These are phyloP conservation scores for Suillus hirtellus DNA, from an alignment of 768 basidiomycete genomes.

Conservation along the genomic window DNA sequence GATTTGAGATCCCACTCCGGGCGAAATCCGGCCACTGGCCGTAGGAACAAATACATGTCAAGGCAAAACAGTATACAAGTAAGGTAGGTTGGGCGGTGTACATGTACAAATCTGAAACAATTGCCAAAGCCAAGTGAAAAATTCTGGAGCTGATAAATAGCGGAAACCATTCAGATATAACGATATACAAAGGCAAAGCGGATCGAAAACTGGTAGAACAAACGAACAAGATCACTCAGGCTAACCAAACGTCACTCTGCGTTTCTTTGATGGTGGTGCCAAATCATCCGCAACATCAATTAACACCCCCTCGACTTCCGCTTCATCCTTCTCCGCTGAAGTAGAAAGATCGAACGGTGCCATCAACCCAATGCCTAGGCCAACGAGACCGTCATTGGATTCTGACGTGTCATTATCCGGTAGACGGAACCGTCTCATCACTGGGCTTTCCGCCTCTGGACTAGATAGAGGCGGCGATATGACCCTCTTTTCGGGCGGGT, in stretches of 20 bases:
- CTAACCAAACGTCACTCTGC: slow-evolving; percentile 38
- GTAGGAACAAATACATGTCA: slow-evolving; percentile 25
- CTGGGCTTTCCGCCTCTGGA: slow-evolving; percentile 51
- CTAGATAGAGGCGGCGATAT: slow-evolving; percentile 24
- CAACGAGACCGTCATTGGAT: slow-evolving; percentile 35
- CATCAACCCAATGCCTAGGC: slow-evolving; percentile 45
- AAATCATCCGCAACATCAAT: slow-evolving; percentile 24
- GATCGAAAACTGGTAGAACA: slow-evolving; percentile 3
- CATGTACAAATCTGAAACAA: slow-evolving; percentile 9
- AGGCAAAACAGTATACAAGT: slow-evolving; percentile 35
- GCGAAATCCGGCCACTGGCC: not conserved
- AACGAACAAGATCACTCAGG: not conserved
- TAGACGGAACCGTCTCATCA: slow-evolving; percentile 35
- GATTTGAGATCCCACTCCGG: not conserved
- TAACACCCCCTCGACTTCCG: slow-evolving; percentile 35
- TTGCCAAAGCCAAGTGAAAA: slow-evolving; percentile 11
- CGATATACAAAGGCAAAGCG: slow-evolving; percentile 7
- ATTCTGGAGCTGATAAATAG: slow-evolving; percentile 16
- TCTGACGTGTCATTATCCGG: slow-evolving; percentile 24
- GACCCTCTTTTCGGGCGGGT: slow-evolving; percentile 11
- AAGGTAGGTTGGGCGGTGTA: slow-evolving; percentile 24
- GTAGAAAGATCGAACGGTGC: slow-evolving; percentile 54
- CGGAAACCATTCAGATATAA: slow-evolving; percentile 9
- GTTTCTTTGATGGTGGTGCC: slow-evolving; percentile 52
- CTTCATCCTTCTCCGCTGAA: slow-evolving; percentile 28